phyloP scores from a whole-genome alignment of 192 early-diverging fungal species.

The Geranomyces michiganensis region DNA sequence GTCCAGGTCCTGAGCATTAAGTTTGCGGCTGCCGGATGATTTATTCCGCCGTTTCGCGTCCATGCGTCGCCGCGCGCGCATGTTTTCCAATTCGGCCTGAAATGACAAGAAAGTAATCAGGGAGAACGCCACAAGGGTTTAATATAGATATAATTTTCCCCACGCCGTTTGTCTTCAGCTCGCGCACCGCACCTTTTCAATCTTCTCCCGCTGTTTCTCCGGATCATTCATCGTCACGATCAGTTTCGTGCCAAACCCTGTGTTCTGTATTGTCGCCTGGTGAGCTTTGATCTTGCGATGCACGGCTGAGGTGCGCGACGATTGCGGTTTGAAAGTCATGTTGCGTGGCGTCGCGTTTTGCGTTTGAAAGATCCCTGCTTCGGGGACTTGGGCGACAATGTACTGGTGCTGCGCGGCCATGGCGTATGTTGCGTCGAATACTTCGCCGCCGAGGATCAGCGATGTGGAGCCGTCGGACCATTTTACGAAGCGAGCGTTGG shows the following conservation, averaged over 20 bases:
- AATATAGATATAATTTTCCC: no score
- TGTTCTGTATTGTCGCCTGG: conserved; percentile 71
- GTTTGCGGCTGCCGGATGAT: conserved; percentile 33
- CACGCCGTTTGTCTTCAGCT: background rate
- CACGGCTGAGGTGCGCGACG: conserved; percentile 55
- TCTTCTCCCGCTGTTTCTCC: conserved; percentile 60
- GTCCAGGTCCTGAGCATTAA: conserved; percentile 22
- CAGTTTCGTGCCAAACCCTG: conserved; percentile 65
- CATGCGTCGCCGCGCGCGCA: conserved; percentile 56
- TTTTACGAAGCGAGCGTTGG: conserved; percentile 73
- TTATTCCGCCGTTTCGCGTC: conserved; percentile 47
- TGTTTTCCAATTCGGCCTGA: conserved; percentile 58
- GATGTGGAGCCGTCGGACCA: conserved; percentile 80
- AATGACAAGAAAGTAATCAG: background rate
- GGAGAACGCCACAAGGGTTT: no score
- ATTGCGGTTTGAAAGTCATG: conserved; percentile 67
- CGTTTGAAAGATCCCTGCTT: conserved; percentile 64
- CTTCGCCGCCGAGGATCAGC: conserved; percentile 71
- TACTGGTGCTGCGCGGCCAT: conserved; percentile 62
- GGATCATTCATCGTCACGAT: conserved; percentile 70
- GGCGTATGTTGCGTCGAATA: conserved; percentile 67
- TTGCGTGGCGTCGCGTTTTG: conserved; percentile 62
- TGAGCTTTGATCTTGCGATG: conserved; percentile 68
- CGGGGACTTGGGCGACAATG: conserved; percentile 59
- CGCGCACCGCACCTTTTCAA: conserved; percentile 53